phyloP scores from a whole-genome alignment of 345 rosid species.

The Nephelium lappaceum region DNA sequence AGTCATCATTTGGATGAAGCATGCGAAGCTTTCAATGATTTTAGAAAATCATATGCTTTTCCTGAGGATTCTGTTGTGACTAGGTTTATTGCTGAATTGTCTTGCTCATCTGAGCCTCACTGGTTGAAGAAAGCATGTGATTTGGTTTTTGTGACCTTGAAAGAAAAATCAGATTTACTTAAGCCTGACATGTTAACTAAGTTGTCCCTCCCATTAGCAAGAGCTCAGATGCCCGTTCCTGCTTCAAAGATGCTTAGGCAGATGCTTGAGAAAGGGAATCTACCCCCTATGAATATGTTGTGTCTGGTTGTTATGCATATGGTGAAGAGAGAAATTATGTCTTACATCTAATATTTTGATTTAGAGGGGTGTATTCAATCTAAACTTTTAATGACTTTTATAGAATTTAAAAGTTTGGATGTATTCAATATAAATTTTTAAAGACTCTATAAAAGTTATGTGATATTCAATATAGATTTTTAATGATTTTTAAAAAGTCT shows the following conservation, averaged over 20 bases:
- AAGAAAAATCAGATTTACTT: conserved; percentile 46
- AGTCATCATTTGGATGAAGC: conserved; percentile 56
- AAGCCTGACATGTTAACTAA: conserved; percentile 46
- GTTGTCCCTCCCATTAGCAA: conserved; percentile 62
- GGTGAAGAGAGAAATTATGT: conserved; percentile 68
- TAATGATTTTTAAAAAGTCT: too few species aligned
- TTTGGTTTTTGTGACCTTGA: conserved; percentile 42
- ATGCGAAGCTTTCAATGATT: conserved; percentile 66
- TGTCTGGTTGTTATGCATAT: conserved; percentile 59
- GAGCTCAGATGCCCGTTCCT: conserved; percentile 67
- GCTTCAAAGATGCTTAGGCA: conserved; percentile 54
- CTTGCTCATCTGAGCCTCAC: conserved; percentile 58
- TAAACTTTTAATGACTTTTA: too few species aligned
- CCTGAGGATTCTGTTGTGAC: conserved; percentile 41
- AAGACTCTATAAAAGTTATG: too few species aligned
- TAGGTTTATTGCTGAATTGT: conserved; percentile 56
- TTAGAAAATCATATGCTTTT: conserved; percentile 59
- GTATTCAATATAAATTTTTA: too few species aligned
- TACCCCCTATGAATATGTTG: conserved; percentile 41
- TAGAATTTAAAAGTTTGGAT: too few species aligned
- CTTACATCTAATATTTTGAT: conserved; percentile 69
- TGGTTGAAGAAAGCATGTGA: conserved; percentile 65
- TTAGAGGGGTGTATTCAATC: too few species aligned
- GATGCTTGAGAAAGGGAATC: conserved; percentile 52
- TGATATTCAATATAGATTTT: too few species aligned